phyloP scores from a whole-genome alignment of 2,329 filamentous ascomycete genomes.

The Alternaria viburni region DNA sequence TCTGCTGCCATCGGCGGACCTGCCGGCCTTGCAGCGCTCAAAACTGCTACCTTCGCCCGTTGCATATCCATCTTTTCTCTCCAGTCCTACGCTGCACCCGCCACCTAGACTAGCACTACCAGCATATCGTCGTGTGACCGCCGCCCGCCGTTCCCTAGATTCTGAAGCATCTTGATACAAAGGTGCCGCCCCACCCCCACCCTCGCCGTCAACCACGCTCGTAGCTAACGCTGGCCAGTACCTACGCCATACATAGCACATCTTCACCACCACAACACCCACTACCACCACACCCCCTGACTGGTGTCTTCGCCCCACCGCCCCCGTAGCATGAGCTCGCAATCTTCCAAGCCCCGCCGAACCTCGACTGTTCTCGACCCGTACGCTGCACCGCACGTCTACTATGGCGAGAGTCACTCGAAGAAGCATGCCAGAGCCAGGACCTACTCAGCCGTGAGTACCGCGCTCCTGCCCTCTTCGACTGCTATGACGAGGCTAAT shows the following conservation, averaged over 20 bases:
- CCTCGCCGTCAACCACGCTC: background rate
- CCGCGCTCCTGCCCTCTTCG: background rate
- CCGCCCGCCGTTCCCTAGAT: conserved; percentile 10
- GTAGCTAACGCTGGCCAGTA: conserved; percentile 14
- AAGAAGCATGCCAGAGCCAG: conserved; percentile 57
- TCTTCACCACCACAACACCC: conserved; percentile 16
- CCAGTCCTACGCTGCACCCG: conserved; percentile 6
- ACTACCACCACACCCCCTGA: conserved; percentile 4
- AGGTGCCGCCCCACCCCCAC: conserved; percentile 23
- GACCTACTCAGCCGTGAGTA: conserved; percentile 63
- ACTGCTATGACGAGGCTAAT: conserved; percentile 16
- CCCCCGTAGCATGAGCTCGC: conserved; percentile 51
- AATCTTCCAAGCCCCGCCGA: conserved; percentile 46
- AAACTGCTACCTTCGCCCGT: conserved; percentile 3
- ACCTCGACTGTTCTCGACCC: conserved; percentile 59
- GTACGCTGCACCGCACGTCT: conserved; percentile 63
- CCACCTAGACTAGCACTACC: conserved; percentile 11
- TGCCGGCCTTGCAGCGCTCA: conserved; percentile 11
- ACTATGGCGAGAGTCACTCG: conserved; percentile 62
- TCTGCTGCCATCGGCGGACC: conserved; percentile 13
- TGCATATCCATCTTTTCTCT: conserved; percentile 1
- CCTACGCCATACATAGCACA: conserved; percentile 30
- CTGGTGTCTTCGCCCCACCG: conserved; percentile 19
- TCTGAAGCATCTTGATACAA: conserved; percentile 18
- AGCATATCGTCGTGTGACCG: conserved; percentile 21